Conservation (phyloP, 2,329 filamentous ascomycete species). For the Aspergillus bombycis region DNA sequence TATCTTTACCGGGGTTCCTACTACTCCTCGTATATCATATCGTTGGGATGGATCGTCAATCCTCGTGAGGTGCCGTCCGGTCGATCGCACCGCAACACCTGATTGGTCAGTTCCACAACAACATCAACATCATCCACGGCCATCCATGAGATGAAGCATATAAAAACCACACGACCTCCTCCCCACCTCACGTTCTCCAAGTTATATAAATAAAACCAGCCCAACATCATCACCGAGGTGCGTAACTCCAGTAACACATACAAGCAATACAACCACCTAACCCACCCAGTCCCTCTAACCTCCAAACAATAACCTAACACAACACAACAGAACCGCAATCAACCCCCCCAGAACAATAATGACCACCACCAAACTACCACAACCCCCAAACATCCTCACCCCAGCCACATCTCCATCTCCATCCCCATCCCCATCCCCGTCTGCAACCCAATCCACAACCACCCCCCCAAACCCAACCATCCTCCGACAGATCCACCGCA, state of each 20-base stretch:
- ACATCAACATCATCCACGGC: not conserved
- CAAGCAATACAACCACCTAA: not conserved
- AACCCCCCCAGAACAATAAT: not conserved
- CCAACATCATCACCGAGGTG: not conserved
- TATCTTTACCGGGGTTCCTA: too few species aligned
- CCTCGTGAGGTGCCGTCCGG: too few species aligned
- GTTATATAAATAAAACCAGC: not conserved
- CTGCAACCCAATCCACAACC: constrained; percentile 22
- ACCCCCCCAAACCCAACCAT: constrained; percentile 28
- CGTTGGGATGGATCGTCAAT: too few species aligned
- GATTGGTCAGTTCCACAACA: constrained; percentile 16
- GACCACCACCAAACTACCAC: not conserved
- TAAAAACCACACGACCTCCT: not conserved
- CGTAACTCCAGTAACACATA: not conserved
- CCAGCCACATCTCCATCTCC: constrained; percentile 1
- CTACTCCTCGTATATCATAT: too few species aligned
- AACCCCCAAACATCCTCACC: not conserved
- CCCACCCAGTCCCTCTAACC: not conserved
- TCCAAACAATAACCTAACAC: not conserved
- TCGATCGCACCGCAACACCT: not conserved
- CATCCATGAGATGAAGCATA: constrained; percentile 28
- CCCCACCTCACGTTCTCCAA: not conserved
- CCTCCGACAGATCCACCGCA: constrained; percentile 31
- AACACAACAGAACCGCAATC: too few species aligned
- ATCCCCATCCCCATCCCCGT: not conserved